Evolutionary conservation across 768 basidiomycete species (phyloP), one percentile per base, ranked within the genome.

Genomic region (Coprinopsis marcescibilis): DNA sequence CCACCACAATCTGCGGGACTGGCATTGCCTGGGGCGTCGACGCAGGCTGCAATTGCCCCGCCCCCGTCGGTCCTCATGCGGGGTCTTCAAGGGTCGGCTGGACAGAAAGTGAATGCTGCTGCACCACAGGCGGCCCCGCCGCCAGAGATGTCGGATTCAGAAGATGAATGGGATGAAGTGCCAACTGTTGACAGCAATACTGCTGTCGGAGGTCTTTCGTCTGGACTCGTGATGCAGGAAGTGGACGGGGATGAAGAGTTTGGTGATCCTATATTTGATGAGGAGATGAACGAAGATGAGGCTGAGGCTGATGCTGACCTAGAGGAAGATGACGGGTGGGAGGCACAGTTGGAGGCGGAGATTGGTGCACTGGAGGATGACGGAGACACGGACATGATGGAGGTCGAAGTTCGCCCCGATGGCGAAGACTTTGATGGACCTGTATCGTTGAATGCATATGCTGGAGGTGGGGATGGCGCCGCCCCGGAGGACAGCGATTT

Each of bases 151-250:
- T 55, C 54, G 6, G 54, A 55, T 23, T 50, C 52, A 23, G 51
- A 50, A 14, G 52, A 48, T 20, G 48, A 49, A 1, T 55, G 54
- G 54, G 51, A 52, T 15, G 51, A 55, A 40, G 48, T 55, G 6
- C 19, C 46, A 3, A 41, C 42, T n/a, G 45, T 36, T 23, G 34
- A 45, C 15, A 30, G 24, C 5, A 33, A 3, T 20, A 21, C 26
- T 10, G 29, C n/a, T n/a, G n/a, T n/a, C n/a, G n/a, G n/a, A n/a
- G n/a, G n/a, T n/a, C n/a, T n/a, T n/a, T n/a, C n/a, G n/a, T n/a
- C n/a, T n/a, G n/a, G n/a, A n/a, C n/a, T n/a, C n/a, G n/a, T n/a
- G n/a, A n/a, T n/a, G n/a, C n/a, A n/a, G n/a, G n/a, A n/a, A n/a
- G n/a, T n/a, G n/a, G n/a, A n/a, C n/a, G n/a, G n/a, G n/a, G n/a